Conservation (phyloP, 805 yeast species). For the Isabelozyma heimii region DNA sequence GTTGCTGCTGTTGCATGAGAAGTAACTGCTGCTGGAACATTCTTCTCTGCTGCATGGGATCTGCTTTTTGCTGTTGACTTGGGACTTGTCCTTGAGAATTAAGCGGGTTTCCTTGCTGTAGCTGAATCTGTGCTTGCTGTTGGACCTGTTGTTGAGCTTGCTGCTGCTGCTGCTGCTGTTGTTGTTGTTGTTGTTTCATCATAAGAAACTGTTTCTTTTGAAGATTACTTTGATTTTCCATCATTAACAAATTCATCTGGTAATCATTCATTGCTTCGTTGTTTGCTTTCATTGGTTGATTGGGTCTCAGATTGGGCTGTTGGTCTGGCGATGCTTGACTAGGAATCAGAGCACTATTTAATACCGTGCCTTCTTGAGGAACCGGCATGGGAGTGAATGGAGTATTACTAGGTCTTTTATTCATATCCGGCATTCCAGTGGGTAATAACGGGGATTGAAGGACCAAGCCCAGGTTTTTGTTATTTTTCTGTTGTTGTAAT, state of each 20-base stretch:
- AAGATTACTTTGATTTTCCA: constrained; percentile 17
- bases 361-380: neutral
- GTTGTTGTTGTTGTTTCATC: constrained; percentile 13
- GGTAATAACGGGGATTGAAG: constrained; percentile 3
- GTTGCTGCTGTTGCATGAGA: constrained; percentile 3
- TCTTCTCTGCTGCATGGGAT: neutral
- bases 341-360: neutral
- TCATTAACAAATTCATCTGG: constrained; percentile 15
- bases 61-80: constrained; percentile 1
- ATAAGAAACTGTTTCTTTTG: constrained; percentile 16
- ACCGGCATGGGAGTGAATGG: neutral
- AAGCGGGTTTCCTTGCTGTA: constrained; percentile 7
- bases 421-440: neutral
- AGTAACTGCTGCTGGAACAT: neutral
- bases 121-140: constrained; percentile 6
- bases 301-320: neutral
- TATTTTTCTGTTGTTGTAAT: constrained; percentile 3
- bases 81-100: neutral
- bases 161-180: constrained; percentile 7
- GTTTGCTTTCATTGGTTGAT: neutral
- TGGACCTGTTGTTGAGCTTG: constrained; percentile 8
- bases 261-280: constrained; percentile 18
- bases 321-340: neutral
- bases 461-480: neutral
- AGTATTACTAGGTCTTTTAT: constrained; percentile 2